Base-by-base conservation (phyloP, 805 yeast species). In the Candida anglica region DNA sequence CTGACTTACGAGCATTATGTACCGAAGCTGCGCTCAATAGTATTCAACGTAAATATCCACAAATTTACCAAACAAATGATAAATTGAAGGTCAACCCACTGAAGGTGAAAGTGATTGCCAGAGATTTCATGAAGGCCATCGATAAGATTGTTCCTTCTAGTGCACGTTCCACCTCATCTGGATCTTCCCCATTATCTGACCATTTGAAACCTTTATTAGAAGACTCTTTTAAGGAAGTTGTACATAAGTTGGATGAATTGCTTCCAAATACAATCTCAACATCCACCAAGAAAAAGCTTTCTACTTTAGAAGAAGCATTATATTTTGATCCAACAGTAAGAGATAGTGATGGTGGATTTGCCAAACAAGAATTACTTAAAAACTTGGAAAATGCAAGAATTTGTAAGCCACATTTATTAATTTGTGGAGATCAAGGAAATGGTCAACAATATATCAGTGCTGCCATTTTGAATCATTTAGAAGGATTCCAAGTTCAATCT, bases 1-100 rank as follows among this genome's bases (percentile, higher is more conserved):
- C 98, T 2, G 98, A 93, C 57, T 65, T 93, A 42, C 68, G 96
- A 36, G 96, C 98, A 0, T 64, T 93, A 19, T 88, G 98, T 56
- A 91, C 98, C 0, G 98, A 93, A 54, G 89, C 97, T 19, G 98
- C 98, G 0, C 67, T 93, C 41, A 81, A 83, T 48, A 81, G 96
- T 48, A 91, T 93, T 26, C 97, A 91, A 59, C 67, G 98, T 43
- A 76, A 81, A 29, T 91, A 82, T 46, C 99, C 99, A 0, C 98
- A 93, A 58, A 91, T 93, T 28, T 93, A 93, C 58, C 63, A 72
- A 42, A 73, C 89, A 7, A 69, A 73, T 34, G 84, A 83, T 30
- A 91, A 88, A 52, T 67, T 91, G 27, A 56, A 66, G 28, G 81
- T 93, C 20, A 78, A 88, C 50, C 86, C 95, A 3, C 56, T 71